Base-by-base conservation (phyloP, 257 asterid genomes). In the Ophiorrhiza pumila region DNA sequence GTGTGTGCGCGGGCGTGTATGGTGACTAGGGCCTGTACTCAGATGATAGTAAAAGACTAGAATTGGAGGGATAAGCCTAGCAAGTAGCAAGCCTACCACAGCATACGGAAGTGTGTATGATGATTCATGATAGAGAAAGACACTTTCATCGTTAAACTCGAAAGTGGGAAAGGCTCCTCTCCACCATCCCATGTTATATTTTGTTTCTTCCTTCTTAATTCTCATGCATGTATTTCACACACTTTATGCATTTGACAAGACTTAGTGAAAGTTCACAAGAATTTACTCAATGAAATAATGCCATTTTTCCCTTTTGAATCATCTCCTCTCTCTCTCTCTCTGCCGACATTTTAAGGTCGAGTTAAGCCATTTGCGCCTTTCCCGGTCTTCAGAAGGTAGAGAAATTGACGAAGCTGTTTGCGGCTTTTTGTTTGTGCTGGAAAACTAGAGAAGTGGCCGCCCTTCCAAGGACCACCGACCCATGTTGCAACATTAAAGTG, bases 111-210 rank as follows among this genome's bases (percentile, higher is more conserved):
- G 59, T 41, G 34, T 65, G 76, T 53, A 79, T 32, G 74, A 78
- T 71, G 32, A n/a, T 62, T 70, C 29, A 74, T 77, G 85, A 85
- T 69, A 81, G 86, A 69, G 82, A 83, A 58, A 80, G 83, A 80
- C 87, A 81, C 77, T 79, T 77, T 31, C 89, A 87, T 85, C 84
- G 92, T 85, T 82, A 76, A 72, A 63, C 89, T 77, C 87, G 81
- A 83, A 81, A 83, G 89, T 75, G 75, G 76, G 74, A 81, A 87
- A 75, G 72, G 56, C 77, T 67, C 78, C 74, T 74, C 66, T 81
- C 88, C 89, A 76, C 86, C 80, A 74, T 79, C 80, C 65, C 77
- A 41, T 43, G 72, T 71, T 35, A 25, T 60, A 7, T 55, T 18
- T 34, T 53, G n/a, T 69, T 78, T 71, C 61, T 29, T 68, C 57